Evolutionary conservation across 257 asterid species (phyloP).

Genomic region (Solanum lycopersicoides): DNA sequence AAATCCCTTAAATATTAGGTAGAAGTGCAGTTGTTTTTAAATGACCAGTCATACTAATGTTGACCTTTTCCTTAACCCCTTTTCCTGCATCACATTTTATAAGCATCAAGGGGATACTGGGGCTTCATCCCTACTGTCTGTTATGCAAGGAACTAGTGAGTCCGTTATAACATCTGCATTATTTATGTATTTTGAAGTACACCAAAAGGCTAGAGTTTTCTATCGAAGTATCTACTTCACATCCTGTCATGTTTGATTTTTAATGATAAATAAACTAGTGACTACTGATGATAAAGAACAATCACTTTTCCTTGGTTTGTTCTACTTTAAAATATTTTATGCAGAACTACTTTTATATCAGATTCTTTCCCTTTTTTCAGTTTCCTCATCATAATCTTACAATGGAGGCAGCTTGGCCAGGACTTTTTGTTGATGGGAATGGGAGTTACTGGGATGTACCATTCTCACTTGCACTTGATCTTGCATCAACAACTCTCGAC

Average conservation of each 20-base stretch:
- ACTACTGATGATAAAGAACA: background rate
- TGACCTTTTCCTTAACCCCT: background rate
- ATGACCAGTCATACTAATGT: background rate
- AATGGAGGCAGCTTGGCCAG: slow-evolving; percentile 69
- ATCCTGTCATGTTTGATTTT: background rate
- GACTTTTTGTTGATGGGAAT: slow-evolving; percentile 44
- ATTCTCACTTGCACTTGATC: slow-evolving; percentile 46
- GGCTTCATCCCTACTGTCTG: background rate
- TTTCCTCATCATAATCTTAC: slow-evolving; percentile 56
- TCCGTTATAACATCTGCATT: background rate
- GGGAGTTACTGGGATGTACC: slow-evolving; percentile 90
- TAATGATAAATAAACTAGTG: background rate
- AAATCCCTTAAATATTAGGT: background rate
- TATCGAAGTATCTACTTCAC: background rate
- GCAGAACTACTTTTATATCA: background rate
- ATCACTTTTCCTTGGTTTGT: background rate
- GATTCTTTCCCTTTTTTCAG: slow-evolving; percentile 23
- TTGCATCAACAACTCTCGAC: slow-evolving; percentile 46
- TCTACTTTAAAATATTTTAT: background rate
- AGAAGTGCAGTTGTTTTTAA: background rate
- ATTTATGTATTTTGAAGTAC: background rate
- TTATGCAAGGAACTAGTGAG: background rate
- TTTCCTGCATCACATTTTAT: background rate
- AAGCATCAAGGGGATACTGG: too few relatives aligned
- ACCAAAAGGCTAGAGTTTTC: background rate